These are phyloP conservation scores for Magnaporthiopsis incrustans DNA, from an alignment of 2,329 filamentous ascomycete genomes.

Conservation along the genomic window DNA sequence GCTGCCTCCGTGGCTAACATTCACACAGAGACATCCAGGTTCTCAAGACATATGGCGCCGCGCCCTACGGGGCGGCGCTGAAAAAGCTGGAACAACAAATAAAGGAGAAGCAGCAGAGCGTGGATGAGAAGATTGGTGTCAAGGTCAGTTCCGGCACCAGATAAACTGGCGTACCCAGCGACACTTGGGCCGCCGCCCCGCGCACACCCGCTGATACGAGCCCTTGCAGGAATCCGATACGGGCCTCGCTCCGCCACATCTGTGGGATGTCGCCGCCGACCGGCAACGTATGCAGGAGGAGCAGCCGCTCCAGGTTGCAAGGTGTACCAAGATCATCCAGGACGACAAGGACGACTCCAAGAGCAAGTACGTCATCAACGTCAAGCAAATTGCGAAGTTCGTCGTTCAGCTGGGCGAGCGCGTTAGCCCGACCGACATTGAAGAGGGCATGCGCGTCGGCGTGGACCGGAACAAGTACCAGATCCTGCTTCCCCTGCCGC, in stretches of 20 bases:
- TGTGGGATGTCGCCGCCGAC: slow-evolving; percentile 97
- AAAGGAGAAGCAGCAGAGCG: slow-evolving; percentile 96
- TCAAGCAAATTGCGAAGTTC: slow-evolving; percentile 99
- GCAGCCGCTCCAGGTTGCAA: slow-evolving; percentile 91
- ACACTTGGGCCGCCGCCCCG: not conserved
- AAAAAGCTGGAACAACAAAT: slow-evolving; percentile 99
- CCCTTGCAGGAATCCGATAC: slow-evolving; percentile 85
- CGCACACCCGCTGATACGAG: slow-evolving; percentile 14
- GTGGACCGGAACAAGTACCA: slow-evolving; percentile 99
- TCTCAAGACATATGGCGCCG: slow-evolving; percentile 96
- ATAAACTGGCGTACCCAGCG: not conserved
- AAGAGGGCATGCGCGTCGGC: slow-evolving; percentile 97
- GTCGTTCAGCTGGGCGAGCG: slow-evolving; percentile 96
- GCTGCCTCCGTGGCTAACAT: slow-evolving; percentile 16
- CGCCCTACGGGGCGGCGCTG: slow-evolving; percentile 84
- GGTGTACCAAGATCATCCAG: slow-evolving; percentile 98
- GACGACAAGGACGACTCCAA: slow-evolving; percentile 95
- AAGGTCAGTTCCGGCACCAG: slow-evolving; percentile 41
- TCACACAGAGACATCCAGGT: slow-evolving; percentile 89
- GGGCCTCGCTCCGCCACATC: slow-evolving; percentile 91
- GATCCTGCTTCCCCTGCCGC: slow-evolving; percentile 89
- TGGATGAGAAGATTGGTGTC: slow-evolving; percentile 96
- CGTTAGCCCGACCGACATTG: slow-evolving; percentile 96
- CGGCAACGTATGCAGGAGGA: slow-evolving; percentile 98
- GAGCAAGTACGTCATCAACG: slow-evolving; percentile 99